Evolutionary conservation across 148 eudicot genomes (phyloP).

Genomic region (Fagopyrum homotropicum): DNA sequence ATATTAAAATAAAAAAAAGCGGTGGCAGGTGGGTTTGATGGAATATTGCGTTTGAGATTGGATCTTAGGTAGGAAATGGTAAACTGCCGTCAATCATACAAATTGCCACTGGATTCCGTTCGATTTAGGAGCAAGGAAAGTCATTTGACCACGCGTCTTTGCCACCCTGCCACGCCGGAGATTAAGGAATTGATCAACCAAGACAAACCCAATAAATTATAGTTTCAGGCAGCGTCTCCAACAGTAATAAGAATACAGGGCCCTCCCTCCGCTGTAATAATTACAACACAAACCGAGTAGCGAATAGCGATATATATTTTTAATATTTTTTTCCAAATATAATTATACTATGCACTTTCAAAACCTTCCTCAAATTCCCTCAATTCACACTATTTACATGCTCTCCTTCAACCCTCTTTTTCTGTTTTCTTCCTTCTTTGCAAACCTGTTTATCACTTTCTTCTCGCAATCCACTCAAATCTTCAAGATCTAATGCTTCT

Average conservation of each 20-base stretch:
- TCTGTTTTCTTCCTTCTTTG: not conserved
- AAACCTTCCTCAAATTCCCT: not conserved
- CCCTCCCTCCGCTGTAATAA: not conserved
- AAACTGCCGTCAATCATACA: not conserved
- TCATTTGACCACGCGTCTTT: slow-evolving; percentile 5
- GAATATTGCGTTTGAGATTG: not conserved
- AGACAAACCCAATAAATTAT: not conserved
- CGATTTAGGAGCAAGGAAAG: not conserved
- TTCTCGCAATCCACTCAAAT: not conserved
- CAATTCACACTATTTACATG: not conserved
- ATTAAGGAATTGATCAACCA: not conserved
- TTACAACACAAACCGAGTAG: slow-evolving; percentile 5
- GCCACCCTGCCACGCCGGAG: not conserved
- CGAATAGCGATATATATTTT: not conserved
- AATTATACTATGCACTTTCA: not conserved
- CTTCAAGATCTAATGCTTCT: slow-evolving; percentile 1
- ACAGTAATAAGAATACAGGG: not conserved
- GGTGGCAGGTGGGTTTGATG: not conserved
- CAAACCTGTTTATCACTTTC: not conserved
- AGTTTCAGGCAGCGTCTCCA: not conserved
- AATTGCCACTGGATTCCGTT: not conserved
- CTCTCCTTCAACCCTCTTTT: not conserved
- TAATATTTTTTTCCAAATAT: not conserved
- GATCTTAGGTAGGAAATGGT: slow-evolving; percentile 4
- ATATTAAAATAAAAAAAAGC: not conserved